phyloP scores from a whole-genome alignment of 2,329 filamentous ascomycete genomes.

The Epichloe glyceriae region DNA sequence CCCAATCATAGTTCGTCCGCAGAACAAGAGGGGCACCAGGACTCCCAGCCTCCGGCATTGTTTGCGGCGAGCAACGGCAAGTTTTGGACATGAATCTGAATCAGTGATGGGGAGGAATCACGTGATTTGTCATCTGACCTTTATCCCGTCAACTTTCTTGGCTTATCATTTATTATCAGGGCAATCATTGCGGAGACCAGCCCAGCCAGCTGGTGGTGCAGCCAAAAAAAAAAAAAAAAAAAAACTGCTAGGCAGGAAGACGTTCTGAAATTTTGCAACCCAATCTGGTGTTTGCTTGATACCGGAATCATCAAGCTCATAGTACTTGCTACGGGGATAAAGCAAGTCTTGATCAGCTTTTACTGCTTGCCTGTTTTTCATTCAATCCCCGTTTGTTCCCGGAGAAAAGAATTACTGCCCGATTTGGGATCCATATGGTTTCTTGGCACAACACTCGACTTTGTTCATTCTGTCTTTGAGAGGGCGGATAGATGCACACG shows the following conservation, averaged over 20 bases:
- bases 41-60: not conserved
- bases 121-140: not conserved
- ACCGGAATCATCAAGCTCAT: not conserved
- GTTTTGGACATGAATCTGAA: not conserved
- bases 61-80: not conserved
- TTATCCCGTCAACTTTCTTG: not conserved
- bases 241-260: constrained; percentile 13
- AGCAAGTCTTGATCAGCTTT: not conserved
- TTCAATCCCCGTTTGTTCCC: not conserved
- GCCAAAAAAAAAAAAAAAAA: constrained; percentile 16
- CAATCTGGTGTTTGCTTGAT: constrained; percentile 5
- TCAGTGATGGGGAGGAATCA: not conserved
- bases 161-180: not conserved
- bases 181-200: constrained; percentile 5
- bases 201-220: constrained; percentile 5
- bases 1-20: constrained; percentile 1
- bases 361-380: not conserved
- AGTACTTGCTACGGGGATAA: not conserved
- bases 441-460: not conserved
- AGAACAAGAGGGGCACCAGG: not conserved
- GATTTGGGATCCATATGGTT: not conserved
- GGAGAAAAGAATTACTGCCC: not conserved
- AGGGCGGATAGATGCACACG: constrained; percentile 3
- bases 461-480: not conserved
- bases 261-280: constrained; percentile 22